phyloP scores from a whole-genome alignment of 192 early-diverging fungal genomes.

The Chytriomyces hyalinus region DNA sequence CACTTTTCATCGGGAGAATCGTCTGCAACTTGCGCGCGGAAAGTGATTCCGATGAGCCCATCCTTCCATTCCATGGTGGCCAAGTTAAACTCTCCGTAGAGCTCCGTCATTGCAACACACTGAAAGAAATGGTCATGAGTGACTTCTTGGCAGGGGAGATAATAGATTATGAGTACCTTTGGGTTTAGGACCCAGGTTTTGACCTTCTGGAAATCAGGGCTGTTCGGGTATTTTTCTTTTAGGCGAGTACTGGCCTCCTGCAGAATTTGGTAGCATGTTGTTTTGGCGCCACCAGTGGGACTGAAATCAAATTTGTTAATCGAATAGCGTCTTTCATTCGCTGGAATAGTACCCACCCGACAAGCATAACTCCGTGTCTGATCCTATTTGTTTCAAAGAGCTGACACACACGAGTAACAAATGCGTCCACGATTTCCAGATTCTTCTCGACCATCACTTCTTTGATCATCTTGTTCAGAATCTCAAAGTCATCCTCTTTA shows the following conservation, averaged over 20 bases:
- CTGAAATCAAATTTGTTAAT: conserved; percentile 11
- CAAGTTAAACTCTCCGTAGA: conserved; percentile 65
- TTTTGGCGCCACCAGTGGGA: conserved; percentile 68
- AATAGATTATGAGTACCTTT: conserved; percentile 44
- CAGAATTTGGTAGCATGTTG: conserved; percentile 62
- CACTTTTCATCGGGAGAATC: conserved; percentile 62
- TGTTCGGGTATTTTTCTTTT: conserved; percentile 39
- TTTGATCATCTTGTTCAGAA: conserved; percentile 52
- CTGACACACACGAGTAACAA: conserved; percentile 61
- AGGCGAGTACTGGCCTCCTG: conserved; percentile 52
- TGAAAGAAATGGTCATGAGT: conserved; percentile 10
- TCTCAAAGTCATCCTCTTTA: conserved; percentile 59
- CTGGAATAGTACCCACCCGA: conserved; percentile 37
- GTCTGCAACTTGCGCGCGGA: conserved; percentile 63
- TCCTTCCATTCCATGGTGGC: conserved; percentile 72
- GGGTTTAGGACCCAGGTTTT: conserved; percentile 67
- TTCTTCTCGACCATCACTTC: conserved; percentile 54
- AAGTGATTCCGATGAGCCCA: conserved; percentile 61
- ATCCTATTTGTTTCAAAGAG: conserved; percentile 63
- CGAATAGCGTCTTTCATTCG: background rate
- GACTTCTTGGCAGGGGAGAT: background rate
- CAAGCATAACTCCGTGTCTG: conserved; percentile 67
- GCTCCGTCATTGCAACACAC: conserved; percentile 65
- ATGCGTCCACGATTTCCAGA: conserved; percentile 57
- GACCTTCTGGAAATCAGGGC: conserved; percentile 54